Base-by-base conservation (phyloP, 352 stramenopile genomes). In the Phytophthora palmivora region DNA sequence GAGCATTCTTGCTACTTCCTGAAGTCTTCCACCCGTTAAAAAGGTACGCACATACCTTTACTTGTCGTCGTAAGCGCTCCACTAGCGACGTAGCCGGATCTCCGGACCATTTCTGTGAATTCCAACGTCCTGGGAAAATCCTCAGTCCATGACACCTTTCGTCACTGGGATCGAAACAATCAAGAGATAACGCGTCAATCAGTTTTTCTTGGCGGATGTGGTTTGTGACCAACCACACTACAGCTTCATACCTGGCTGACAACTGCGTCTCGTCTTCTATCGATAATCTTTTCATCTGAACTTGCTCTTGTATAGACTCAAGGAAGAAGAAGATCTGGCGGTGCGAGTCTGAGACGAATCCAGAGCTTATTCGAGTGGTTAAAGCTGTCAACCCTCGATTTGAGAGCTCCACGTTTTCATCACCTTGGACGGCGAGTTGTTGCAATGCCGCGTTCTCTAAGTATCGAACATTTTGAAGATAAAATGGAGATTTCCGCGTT, bases 341-440 rank as follows among this genome's bases (percentile, higher is more conserved):
- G 16, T 82, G 74, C 3, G 74, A 78, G 10, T 51, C 21, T 0
- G 63, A 76, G 18, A 70, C 54, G 12, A 78, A 63, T 6, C 69
- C 59, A 45, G 63, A 50, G 30, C 44, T 42, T 26, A 72, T 34
- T 2, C 58, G 63, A 22, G 16, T 21, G 9, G 60, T 22, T 11
- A 72, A 11, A 19, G 44, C 63, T 3, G 34, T n/a, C 6, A 55
- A 4, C 6, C 49, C 18, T 1, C 9, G 6, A 22, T 7, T 21
- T 24, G 30, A 53, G 7, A 63, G 8, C 9, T 63, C 2, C n/a
- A 15, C 7, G 16, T 5, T 24, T 9, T 37, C 44, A 34, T 48
- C 58, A 22, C 43, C 41, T 49, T 59, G 63, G 15, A 24, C 30
- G 5, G 19, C 37, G 26, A 59, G 15, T 16, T 68, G 58, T 22